Base-by-base conservation (phyloP, 1,284 basidiomycete genomes). In the Albatrellus sp. region DNA sequence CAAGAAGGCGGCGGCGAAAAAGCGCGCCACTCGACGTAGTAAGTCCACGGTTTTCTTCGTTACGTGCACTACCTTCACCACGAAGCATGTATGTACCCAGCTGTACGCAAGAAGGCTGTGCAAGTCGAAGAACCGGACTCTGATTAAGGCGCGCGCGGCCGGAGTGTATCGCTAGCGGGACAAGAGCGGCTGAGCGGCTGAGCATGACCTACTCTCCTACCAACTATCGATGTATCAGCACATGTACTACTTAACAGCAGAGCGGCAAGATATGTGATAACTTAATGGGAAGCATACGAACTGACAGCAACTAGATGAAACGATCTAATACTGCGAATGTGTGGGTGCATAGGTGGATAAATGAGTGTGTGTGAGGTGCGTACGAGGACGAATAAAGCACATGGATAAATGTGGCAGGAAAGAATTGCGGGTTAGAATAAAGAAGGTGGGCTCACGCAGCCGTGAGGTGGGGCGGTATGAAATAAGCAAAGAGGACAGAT, bases 1-100 rank as follows among this genome's bases (percentile, higher is more conserved):
- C 50, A 87, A 87, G 68, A 88, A 86, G 52, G 80, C 80, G 24
- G 80, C 77, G 8, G 34, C 34, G 2, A 85, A 82, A 66, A 83
- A 81, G 55, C 72, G 76, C 32, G 24, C 24, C 24, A 24, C 24
- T 24, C 24, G 24, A 24, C 24, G 24, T 24, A 24, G 24, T 24
- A 24, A 24, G 24, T 24, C 7, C 24, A 4, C 24, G 3, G 4
- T 24, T 7, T 24, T 39, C n/a, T 39, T 12, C 10, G 8, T 36
- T 36, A 36, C 20, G 24, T 11, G 10, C n/a, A 9, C n/a, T 28
- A 20, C 2, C 19, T 29, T 40, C 11, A 40, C 16, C 11, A 24
- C 11, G 24, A 24, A 10, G 9, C 19, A 16, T 37, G 0, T 4
- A n/a, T 4, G n/a, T 43, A 20, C 24, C 12, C 34, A 32, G 40